Evolutionary conservation across 2,329 filamentous ascomycete genomes (phyloP).

Genomic region (Plenodomus tracheiphilus): DNA sequence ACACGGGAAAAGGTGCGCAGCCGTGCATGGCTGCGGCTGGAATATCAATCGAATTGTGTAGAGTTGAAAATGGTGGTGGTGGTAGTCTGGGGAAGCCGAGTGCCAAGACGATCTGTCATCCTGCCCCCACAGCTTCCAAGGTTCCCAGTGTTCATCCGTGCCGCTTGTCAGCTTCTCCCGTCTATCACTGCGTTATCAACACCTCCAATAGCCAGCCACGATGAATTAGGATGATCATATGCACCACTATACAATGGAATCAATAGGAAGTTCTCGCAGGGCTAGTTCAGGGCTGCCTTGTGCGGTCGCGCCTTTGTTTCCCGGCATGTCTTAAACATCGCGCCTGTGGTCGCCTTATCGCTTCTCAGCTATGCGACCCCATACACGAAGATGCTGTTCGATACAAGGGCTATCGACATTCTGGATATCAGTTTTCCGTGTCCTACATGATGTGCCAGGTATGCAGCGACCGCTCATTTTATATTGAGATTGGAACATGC

Average conservation of each 20-base stretch:
- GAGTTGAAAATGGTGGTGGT: constrained; percentile 6
- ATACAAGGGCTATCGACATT: no score
- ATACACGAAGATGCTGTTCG: no score
- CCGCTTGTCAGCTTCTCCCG: constrained; percentile 2
- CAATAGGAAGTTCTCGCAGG: neutral
- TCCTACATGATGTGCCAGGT: no score
- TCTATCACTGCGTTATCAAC: constrained; percentile 1
- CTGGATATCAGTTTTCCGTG: no score
- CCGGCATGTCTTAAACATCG: no score
- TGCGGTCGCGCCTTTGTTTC: no score
- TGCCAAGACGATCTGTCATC: constrained; percentile 13
- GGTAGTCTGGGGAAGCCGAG: constrained; percentile 3
- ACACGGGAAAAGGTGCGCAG: constrained; percentile 1
- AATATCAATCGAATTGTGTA: constrained; percentile 4
- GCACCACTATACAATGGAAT: no score
- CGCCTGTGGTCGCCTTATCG: no score
- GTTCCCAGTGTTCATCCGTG: neutral
- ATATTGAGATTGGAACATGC: no score
- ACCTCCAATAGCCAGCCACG: neutral
- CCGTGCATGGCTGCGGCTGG: constrained; percentile 6
- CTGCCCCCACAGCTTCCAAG: constrained; percentile 16
- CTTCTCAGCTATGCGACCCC: no score
- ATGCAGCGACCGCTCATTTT: no score
- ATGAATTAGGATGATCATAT: constrained; percentile 1
- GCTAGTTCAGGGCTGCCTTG: neutral